Base-by-base conservation (phyloP, 352 stramenopile species). In the Pythium sukuiense region DNA sequence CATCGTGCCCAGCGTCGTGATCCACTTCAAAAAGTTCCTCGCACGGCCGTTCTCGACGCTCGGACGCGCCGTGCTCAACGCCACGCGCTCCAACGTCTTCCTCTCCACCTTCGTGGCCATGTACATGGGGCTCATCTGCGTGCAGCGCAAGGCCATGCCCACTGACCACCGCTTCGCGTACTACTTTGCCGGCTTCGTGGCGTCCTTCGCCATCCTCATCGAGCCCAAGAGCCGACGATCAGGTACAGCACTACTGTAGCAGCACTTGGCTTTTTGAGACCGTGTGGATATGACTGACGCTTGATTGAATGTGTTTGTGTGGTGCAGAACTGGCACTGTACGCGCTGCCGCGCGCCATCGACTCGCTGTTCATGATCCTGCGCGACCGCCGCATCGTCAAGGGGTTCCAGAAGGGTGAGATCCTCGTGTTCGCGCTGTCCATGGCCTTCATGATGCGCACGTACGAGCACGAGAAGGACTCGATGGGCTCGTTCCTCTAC, bases 401-500 rank as follows among this genome's bases (percentile, higher is more conserved):
- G n/a, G 82, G 85, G 59, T 74, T 93, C 48, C 75, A 70, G 20
- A 73, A 91, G 55, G 87, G 85, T 26, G 87, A 95, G 60, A 76
- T 92, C 33, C 72, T 82, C 50, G 74, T 95, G 43, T 95, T 93
- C 58, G 83, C 84, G 27, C 72, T 72, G 13, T 95, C 85, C 9
- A 95, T 93, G 85, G 74, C 80, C 9, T 72, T 86, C 49, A 87
- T 95, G 70, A 93, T 93, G 87, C 89, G 88, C 70, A 90, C 74
- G 61, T 95, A 92, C 59, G 85, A 95, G 84, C 77, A 87, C 50
- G 84, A 92, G 62, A 90, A 80, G 37, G 74, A 85, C 64, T 76
- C 81, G 4, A 80, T 92, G 73, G 82, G 73, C 43, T 71, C 80
- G 26, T 88, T 92, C 56, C 43, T 92, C 27, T 79, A 80, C 64